Base-by-base conservation (phyloP, 768 basidiomycete species). In the Agrocybe chaxingu region DNA sequence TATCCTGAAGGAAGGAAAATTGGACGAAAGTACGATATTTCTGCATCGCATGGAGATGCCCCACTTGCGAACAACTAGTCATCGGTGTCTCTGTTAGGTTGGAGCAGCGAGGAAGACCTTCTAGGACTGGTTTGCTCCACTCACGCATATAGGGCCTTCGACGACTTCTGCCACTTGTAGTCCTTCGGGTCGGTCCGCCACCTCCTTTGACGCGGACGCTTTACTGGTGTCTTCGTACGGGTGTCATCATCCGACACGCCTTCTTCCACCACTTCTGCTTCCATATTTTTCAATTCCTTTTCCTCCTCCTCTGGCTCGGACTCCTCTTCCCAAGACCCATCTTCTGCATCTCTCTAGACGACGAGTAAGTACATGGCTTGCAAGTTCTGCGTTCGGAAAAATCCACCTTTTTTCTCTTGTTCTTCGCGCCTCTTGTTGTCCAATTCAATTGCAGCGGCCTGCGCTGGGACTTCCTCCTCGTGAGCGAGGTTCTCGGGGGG, bases 401-500 rank as follows among this genome's bases (percentile, higher is more conserved):
- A 41, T 38, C 13, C 12, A 55, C 57, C 48, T 19, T 40, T 16
- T 16, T 50, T 30, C 10, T 55, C 40, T 32, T 39, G 42, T 16
- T 43, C 38, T 10, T 19, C 35, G 18, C 47, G 19, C 32, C 37
- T 30, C 24, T 19, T 13, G 29, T 55, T 53, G 4, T 55, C 54
- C 38, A 42, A 33, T n/a, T 42, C 45, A 5, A 58, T 40, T 16
- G 13, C 47, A 13, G 33, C 40, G 9, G 5, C 30, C n/a, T 53
- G 51, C 12, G 24, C 44, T 31, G 52, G 53, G 7, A 50, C 38
- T 8, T 58, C 48, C 10, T 47, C 54, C 1, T 43, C 41, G 39
- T 55, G 42, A 11, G 57, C 50, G n/a, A 57, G 51, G 30, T 49
- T 29, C 10, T 32, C 42, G 24, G 48, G 16, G 16, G 9, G 36